These are phyloP conservation scores for Mortierella claussenii DNA, from an alignment of 192 early-diverging fungal species.

Conservation along the genomic window DNA sequence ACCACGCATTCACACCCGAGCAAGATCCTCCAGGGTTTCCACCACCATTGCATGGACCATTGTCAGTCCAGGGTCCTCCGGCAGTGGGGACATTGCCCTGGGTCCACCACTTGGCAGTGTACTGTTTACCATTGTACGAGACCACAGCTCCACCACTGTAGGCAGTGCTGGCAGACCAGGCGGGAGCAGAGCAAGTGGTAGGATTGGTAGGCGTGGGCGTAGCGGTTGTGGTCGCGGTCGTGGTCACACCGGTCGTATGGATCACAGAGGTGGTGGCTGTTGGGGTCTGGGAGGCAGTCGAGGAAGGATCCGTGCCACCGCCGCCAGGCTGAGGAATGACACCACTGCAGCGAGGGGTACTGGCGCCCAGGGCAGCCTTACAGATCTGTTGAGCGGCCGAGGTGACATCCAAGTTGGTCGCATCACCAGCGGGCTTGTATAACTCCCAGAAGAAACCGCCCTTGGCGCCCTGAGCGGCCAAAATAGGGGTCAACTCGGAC, in stretches of 20 bases:
- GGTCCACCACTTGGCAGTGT: conserved; percentile 56
- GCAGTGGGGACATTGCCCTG: conserved; percentile 39
- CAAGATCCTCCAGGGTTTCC: conserved; percentile 14
- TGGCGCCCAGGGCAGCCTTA: conserved; percentile 46
- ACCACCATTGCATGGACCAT: conserved; percentile 51
- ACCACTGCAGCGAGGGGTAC: conserved; percentile 39
- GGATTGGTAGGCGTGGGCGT: conserved; percentile 11
- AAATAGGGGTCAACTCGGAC: conserved; percentile 32
- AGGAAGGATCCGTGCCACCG: not conserved
- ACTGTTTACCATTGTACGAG: conserved; percentile 60
- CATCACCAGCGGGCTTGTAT: conserved; percentile 24
- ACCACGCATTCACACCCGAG: conserved; percentile 43
- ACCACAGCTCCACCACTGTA: conserved; percentile 54
- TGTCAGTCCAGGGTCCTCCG: conserved; percentile 49
- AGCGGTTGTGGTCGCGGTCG: conserved; percentile 11
- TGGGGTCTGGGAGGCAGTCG: conserved; percentile 1
- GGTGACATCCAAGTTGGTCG: conserved; percentile 30
- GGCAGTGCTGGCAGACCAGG: conserved; percentile 32
- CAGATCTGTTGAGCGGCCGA: conserved; percentile 46
- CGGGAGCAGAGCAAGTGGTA: conserved; percentile 50
- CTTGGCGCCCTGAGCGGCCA: conserved; percentile 20
- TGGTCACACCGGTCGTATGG: not conserved
- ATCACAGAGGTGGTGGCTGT: conserved; percentile 2
- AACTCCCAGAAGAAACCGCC: conserved; percentile 54
- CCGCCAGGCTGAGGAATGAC: conserved; percentile 28